Evolutionary conservation across 2,329 filamentous ascomycete genomes (phyloP).

Genomic region (Fusarium humuli): DNA sequence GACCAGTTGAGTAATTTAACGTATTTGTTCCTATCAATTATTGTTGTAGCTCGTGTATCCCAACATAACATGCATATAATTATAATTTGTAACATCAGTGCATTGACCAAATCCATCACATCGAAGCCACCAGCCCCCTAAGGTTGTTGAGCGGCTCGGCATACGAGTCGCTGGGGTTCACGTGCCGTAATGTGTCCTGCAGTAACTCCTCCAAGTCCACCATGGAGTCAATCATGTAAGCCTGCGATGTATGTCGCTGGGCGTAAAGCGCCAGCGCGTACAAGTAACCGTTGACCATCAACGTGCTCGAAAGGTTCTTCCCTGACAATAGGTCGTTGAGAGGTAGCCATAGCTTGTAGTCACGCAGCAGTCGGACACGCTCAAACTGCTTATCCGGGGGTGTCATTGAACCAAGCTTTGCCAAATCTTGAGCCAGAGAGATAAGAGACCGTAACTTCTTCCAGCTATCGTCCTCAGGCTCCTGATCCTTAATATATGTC

Average conservation of each 20-base stretch:
- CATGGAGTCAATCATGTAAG: constrained; percentile 14
- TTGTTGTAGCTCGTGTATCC: neutral
- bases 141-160: neutral
- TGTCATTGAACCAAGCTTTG: constrained; percentile 9
- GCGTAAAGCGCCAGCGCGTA: constrained; percentile 18
- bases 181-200: constrained; percentile 10
- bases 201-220: constrained; percentile 13
- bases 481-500: neutral
- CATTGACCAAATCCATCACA: neutral
- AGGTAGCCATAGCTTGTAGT: constrained; percentile 26
- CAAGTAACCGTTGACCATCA: constrained; percentile 30
- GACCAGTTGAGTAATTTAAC: neutral
- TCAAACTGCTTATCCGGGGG: constrained; percentile 19
- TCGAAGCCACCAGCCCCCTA: neutral
- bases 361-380: constrained; percentile 2
- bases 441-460: constrained; percentile 21
- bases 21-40: neutral
- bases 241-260: constrained; percentile 16
- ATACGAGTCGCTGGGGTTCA: neutral
- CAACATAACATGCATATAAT: neutral
- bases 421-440: constrained; percentile 10
- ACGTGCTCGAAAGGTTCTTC: constrained; percentile 15
- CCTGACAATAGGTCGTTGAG: constrained; percentile 17
- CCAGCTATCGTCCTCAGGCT: constrained; percentile 5
- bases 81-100: neutral